Base-by-base conservation (phyloP, 306 rosid genomes). In the Vicia faba region DNA sequence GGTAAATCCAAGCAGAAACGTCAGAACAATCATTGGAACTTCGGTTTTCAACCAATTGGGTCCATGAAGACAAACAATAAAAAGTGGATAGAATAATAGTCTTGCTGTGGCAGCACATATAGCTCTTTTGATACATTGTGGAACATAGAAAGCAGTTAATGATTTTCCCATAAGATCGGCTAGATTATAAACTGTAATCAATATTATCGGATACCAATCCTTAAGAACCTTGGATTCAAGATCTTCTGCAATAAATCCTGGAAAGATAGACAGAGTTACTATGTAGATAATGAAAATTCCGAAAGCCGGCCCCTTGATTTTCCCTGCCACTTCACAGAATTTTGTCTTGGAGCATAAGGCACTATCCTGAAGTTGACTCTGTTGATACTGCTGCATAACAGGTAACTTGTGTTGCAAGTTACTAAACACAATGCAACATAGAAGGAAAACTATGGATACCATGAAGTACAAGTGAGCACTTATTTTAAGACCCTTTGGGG, bases 121-220 rank as follows among this genome's bases (percentile, higher is more conserved):
- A 53, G 97, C 81, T 64, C 14, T 82, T 66, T 74, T 86, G 61
- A 80, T 70, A 36, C 80, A 83, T 78, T 87, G 78, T 44, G 83
- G 62, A 12, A 86, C 77, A 62, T 83, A 85, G 46, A 86, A 78
- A 29, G 96, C 96, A 70, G 99, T 88, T 65, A 88, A 53, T 38
- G 88, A 88, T 61, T 90, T 93, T 6, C 99, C 97, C 8, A 81
- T 75, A 9, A 93, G 76, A 78, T 93, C 97, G 13, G 95, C 93
- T 23, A 78, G 25, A 58, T 89, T 93, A 44, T 87, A 93, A 72
- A 79, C 78, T 39, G 97, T 77, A 69, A 89, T 93, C 45, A 89
- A 82, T 78, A 93, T 46, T 73, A 93, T 88, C 18, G 98, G 98
- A 51, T 93, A 93, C 97, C 98, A 93, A 79, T 89, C 96, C 75